Evolutionary conservation across 2,329 filamentous ascomycete genomes (phyloP), one percentile per base, ranked within the genome.

Genomic region (Aschersonia sp.): DNA sequence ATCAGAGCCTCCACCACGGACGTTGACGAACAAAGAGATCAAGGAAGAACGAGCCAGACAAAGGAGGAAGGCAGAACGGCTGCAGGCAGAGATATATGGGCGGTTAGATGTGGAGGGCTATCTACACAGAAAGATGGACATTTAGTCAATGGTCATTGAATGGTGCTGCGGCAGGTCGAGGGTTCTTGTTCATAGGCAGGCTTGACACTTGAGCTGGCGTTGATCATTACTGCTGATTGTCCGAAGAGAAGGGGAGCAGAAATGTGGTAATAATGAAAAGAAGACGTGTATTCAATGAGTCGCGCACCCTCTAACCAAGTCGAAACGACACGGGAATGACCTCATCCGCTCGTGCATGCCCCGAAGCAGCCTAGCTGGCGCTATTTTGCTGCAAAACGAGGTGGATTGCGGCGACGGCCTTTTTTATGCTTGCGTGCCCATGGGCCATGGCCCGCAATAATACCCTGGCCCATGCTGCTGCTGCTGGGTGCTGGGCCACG

Each of bases 71-170:
- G 71, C 73, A 14, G 76, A 85, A 50, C 78, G 67, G 56, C 61
- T 95, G 50, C 73, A 80, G 53, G 71, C 78, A 55, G 72, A 85
- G 65, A 83, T 95, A 52, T 90, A 85, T 63, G 74, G 77, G 22
- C 81, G 77, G 54, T 75, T 84, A n/a, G 83, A 90, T 54, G 68
- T 94, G 47, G 78, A 88, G 56, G 78, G 73, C 58, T 92, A 94
- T 60, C 64, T 94, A 14, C 76, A 80, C 44, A 63, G 63, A 3
- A 53, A 59, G 30, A 51, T 49, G 58, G 60, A 40, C 30, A 22
- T 22, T 22, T 22, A 22, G 22, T 22, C 22, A 47, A 51, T n/a
- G 46, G 42, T 37, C 8, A 37, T 4, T 37, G 4, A 37, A 8
- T 37, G 8, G 35, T 37, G 35, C 8, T 37, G 35, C 12, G 22